Evolutionary conservation across 2,329 filamentous ascomycete genomes (phyloP), one percentile per base, ranked within the genome.

Genomic region (Aureobasidium sp.): DNA sequence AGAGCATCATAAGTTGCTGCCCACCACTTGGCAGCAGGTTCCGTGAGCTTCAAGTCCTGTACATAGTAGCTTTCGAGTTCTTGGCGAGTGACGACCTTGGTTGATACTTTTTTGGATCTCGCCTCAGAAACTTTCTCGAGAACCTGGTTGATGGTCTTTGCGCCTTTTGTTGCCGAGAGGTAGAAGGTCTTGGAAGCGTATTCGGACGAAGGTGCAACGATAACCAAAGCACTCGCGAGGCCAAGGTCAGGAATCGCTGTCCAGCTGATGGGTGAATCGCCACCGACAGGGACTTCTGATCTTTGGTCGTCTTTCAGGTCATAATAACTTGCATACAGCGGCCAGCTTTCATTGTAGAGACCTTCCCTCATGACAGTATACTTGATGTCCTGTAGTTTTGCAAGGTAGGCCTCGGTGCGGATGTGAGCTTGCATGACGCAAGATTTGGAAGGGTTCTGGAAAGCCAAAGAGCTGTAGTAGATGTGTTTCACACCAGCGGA

Each of bases 321-420:
- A 42, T 70, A 74, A 50, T 75, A 71, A 0, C 73, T 72, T 17
- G 74, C 66, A 55, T 75, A 74, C 17, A 75, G 58, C 6, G 72
- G 73, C 73, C 73, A 76, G 50, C 65, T 69, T 60, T 75, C 72
- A 40, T 70, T 73, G 53, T 75, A 74, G 53, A 75, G 49, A 0
- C 73, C 73, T 55, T 75, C 70, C 0, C 73, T 61, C 0, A 76
- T 61, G 4, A 74, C 60, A 1, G 71, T 74, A 4, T 64, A 66
- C 8, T 57, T 37, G 17, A 64, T 38, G 3, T 63, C 58, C 1
- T 61, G 54, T 17, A 52, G 27, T 12, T 58, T 24, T 27, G 52
- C 42, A 48, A 76, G 57, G 42, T 71, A 72, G 14, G 59, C 59
- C 57, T 75, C 72, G 0, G 73, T 75, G 3, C 71, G 62, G n/a